Conservation (phyloP, 805 yeast genomes). For the Blastobotrys chiropterorum region DNA sequence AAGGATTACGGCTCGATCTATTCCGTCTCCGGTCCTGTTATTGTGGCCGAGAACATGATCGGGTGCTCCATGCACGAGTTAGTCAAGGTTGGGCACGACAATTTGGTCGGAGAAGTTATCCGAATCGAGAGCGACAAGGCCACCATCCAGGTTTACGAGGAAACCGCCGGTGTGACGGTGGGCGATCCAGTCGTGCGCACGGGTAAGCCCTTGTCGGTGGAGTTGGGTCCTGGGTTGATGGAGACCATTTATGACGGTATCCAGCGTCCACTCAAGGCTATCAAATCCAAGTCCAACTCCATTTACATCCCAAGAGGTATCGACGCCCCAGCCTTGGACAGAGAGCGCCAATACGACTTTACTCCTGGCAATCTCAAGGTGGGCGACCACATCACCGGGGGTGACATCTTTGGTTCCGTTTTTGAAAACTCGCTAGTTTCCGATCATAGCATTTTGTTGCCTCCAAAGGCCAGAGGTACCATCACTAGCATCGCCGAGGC, state of each 20-base stretch:
- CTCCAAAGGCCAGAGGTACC: conserved; percentile 99
- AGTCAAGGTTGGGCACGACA: conserved; percentile 96
- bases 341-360: conserved; percentile 79
- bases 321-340: conserved; percentile 89
- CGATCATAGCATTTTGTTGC: conserved; percentile 90
- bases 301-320: conserved; percentile 99
- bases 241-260: conserved; percentile 99
- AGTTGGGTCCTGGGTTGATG: conserved; percentile 98
- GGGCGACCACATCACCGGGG: conserved; percentile 98
- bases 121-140: conserved; percentile 96
- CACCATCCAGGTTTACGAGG: conserved; percentile 98
- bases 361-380: conserved; percentile 71
- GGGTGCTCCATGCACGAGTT: conserved; percentile 99
- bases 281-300: conserved; percentile 78
- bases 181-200: conserved; percentile 99
- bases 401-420: conserved; percentile 91
- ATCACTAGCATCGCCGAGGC: conserved; percentile 81
- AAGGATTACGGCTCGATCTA: conserved; percentile 76
- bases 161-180: conserved; percentile 97
- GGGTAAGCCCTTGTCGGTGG: conserved; percentile 98
- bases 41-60: conserved; percentile 96
- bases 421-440: conserved; percentile 89
- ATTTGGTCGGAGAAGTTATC: conserved; percentile 96
- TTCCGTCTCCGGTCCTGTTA: conserved; percentile 97
- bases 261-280: conserved; percentile 95